Evolutionary conservation across 495 filamentous ascomycete genomes (phyloP).

Genomic region (Penicillium silybi): DNA sequence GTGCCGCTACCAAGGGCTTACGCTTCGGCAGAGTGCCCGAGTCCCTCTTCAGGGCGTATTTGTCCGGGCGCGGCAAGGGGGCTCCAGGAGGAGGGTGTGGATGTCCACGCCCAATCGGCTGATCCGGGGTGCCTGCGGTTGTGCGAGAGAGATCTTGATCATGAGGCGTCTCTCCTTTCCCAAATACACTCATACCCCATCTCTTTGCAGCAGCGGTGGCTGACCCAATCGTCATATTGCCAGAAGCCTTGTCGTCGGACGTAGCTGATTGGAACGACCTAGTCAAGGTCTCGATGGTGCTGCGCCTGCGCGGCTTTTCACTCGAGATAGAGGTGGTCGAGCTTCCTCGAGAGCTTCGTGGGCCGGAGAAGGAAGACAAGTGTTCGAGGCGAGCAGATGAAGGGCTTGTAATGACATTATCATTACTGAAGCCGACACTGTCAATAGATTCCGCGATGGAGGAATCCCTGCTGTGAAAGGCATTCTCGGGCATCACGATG

Average conservation of each 20-base stretch:
- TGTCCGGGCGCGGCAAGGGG: slow-evolving; percentile 70
- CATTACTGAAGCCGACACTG: slow-evolving; percentile 14
- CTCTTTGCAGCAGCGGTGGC: slow-evolving; percentile 77
- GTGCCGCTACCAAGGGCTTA: slow-evolving; percentile 50
- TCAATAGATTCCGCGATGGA: slow-evolving; percentile 35
- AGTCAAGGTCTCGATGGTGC: slow-evolving; percentile 41
- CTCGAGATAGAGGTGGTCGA: slow-evolving; percentile 31
- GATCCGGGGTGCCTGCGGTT: slow-evolving; percentile 51
- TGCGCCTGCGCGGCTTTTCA: slow-evolving; percentile 32
- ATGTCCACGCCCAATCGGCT: slow-evolving; percentile 69
- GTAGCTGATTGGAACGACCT: slow-evolving; percentile 28
- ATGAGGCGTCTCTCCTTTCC: slow-evolving; percentile 44
- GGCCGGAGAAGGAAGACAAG: slow-evolving; percentile 26
- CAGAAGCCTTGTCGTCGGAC: slow-evolving; percentile 33
- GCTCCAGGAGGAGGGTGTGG: slow-evolving; percentile 51
- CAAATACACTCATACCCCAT: slow-evolving; percentile 75
- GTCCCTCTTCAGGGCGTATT: slow-evolving; percentile 54
- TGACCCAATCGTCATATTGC: slow-evolving; percentile 58
- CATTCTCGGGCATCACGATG: slow-evolving; percentile 22
- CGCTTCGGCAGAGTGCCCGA: slow-evolving; percentile 58
- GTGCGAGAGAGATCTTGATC: slow-evolving; percentile 30
- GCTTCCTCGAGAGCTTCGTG: slow-evolving; percentile 26
- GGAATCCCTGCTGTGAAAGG: slow-evolving; percentile 26
- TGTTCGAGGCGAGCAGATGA: slow-evolving; percentile 25
- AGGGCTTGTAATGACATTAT: slow-evolving; percentile 20